Evolutionary conservation across 2,329 filamentous ascomycete genomes (phyloP).

Genomic region (Aspergillus pseudoviridinutans): DNA sequence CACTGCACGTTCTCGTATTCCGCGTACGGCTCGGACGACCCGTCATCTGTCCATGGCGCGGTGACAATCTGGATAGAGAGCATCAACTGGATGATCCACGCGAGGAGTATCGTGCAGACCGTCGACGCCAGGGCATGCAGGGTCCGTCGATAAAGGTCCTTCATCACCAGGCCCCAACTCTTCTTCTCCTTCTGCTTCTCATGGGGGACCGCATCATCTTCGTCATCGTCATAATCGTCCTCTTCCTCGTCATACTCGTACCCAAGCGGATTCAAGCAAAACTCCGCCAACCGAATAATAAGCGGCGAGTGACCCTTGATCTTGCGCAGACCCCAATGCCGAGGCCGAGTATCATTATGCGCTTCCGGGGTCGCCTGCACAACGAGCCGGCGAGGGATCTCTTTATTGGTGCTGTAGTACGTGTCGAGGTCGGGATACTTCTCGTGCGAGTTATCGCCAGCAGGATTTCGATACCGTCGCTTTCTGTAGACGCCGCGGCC

Average conservation of each 20-base stretch:
- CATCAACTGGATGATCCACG: conserved; percentile 12
- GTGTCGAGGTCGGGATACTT: conserved; percentile 11
- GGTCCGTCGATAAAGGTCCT: neutral
- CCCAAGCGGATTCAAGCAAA: conserved; percentile 9
- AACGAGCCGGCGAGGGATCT: conserved; percentile 9
- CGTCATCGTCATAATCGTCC: neutral
- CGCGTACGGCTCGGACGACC: conserved; percentile 6
- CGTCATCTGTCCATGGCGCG: conserved; percentile 10
- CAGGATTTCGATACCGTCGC: conserved; percentile 5
- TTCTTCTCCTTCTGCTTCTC: too few relatives aligned
- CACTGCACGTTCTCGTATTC: conserved; percentile 12
- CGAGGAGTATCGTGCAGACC: conserved; percentile 6
- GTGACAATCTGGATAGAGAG: conserved; percentile 8
- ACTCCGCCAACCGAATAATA: conserved; percentile 7
- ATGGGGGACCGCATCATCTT: too few relatives aligned
- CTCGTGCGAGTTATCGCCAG: conserved; percentile 4
- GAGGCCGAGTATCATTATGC: neutral
- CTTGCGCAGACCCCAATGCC: conserved; percentile 9
- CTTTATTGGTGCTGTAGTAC: conserved; percentile 11
- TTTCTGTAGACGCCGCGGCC: too few relatives aligned
- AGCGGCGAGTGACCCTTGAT: conserved; percentile 6
- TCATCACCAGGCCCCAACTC: too few relatives aligned
- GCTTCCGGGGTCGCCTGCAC: conserved; percentile 9
- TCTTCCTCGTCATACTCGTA: conserved; percentile 5
- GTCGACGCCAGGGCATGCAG: neutral